phyloP scores from a whole-genome alignment of 805 yeast species.

The Cyberlindnera maritima region DNA sequence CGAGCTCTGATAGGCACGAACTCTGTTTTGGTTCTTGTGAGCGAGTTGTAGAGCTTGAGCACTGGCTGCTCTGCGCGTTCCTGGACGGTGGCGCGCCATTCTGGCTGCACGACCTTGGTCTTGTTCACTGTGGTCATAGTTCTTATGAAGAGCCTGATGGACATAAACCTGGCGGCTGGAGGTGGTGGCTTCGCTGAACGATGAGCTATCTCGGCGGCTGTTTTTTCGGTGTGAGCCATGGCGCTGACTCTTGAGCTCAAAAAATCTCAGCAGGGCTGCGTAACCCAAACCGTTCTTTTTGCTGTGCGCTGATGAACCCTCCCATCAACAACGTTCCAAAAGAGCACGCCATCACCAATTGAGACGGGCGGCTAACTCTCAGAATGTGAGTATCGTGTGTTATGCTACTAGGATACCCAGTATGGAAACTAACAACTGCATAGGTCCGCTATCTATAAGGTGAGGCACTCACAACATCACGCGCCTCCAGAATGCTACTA shows the following conservation, averaged over 20 bases:
- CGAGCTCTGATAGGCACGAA: constrained; percentile 68
- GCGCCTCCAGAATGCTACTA: not conserved
- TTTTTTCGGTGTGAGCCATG: not conserved
- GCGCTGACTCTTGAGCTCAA: too few species aligned
- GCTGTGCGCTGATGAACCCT: not conserved
- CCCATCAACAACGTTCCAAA: not conserved
- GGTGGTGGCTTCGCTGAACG: not conserved
- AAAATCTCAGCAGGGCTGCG: not conserved
- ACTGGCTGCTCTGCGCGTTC: constrained; percentile 31
- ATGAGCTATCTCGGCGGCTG: not conserved
- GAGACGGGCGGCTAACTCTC: not conserved
- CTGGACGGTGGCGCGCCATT: constrained; percentile 44
- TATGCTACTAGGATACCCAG: not conserved
- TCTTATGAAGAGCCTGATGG: constrained; percentile 11
- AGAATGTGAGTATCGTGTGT: not conserved
- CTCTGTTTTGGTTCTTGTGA: constrained; percentile 76
- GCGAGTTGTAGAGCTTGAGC: constrained; percentile 73
- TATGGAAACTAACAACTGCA: not conserved
- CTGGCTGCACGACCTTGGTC: constrained; percentile 44
- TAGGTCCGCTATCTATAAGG: constrained; percentile 28
- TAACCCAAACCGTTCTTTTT: not conserved
- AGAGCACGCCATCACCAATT: not conserved
- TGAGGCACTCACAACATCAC: constrained; percentile 7
- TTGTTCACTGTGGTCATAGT: constrained; percentile 27
- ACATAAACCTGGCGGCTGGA: constrained; percentile 7